Evolutionary conservation across 306 rosid species (phyloP).

Genomic region (Purshia tridentata): DNA sequence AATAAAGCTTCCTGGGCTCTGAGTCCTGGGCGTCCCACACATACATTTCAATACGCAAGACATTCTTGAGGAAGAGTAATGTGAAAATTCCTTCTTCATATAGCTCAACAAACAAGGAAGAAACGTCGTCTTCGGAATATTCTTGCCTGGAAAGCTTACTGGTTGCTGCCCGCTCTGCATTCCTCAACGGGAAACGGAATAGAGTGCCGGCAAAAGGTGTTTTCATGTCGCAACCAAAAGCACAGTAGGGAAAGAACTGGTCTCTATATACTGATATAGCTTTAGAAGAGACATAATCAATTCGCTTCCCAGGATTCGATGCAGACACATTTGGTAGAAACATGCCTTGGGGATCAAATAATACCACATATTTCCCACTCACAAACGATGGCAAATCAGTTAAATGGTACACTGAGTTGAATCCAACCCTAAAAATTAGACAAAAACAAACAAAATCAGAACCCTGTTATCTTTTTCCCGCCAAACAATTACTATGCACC

Average conservation of each 20-base stretch:
- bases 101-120: constrained; percentile 85
- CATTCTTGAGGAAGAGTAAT: constrained; percentile 81
- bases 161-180: constrained; percentile 61
- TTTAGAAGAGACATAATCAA: constrained; percentile 75
- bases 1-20: constrained; percentile 70
- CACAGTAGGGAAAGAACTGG: constrained; percentile 88
- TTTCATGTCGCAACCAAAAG: constrained; percentile 90
- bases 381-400: constrained; percentile 98
- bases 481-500: background rate
- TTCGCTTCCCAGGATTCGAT: constrained; percentile 94
- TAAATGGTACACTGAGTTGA: constrained; percentile 96
- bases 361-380: constrained; percentile 84
- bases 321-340: constrained; percentile 88
- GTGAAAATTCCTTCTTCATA: constrained; percentile 84
- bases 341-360: constrained; percentile 93
- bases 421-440: constrained; percentile 71
- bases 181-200: constrained; percentile 93
- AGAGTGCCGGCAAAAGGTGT: constrained; percentile 76
- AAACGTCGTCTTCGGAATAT: constrained; percentile 69
- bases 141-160: constrained; percentile 96
- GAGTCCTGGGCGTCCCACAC: constrained; percentile 69
- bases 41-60: constrained; percentile 71
- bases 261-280: constrained; percentile 67
- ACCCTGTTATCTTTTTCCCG: background rate
- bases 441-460: constrained; percentile 24